phyloP scores from a whole-genome alignment of 1,284 basidiomycete species.

The Apiotrichum montevideense region DNA sequence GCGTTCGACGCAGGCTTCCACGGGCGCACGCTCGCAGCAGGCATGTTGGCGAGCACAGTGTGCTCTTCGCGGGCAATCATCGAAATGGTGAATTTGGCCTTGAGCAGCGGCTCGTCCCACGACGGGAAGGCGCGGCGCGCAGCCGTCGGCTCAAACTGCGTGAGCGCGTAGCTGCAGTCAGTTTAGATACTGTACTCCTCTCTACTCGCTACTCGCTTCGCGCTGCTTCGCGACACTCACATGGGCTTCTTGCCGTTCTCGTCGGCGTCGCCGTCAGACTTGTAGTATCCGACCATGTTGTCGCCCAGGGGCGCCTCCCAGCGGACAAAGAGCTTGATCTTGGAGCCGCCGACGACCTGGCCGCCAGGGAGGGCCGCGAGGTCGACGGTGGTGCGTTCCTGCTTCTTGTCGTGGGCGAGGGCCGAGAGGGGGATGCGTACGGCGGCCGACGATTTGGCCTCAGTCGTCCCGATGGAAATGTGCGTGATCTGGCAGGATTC shows the following conservation, averaged over 20 bases:
- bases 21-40: slow-evolving; percentile 55
- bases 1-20: slow-evolving; percentile 40
- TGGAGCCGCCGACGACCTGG: slow-evolving; percentile 56
- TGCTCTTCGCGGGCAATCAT: slow-evolving; percentile 70
- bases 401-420: slow-evolving; percentile 55
- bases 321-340: slow-evolving; percentile 52
- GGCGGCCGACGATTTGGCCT: slow-evolving; percentile 55
- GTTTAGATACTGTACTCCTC: background rate
- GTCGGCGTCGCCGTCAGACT: slow-evolving; percentile 48
- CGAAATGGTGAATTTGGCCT: slow-evolving; percentile 76
- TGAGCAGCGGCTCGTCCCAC: slow-evolving; percentile 91
- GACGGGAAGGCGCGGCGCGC: slow-evolving; percentile 73
- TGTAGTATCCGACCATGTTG: slow-evolving; percentile 56
- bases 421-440: slow-evolving; percentile 46
- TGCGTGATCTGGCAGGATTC: slow-evolving; percentile 61
- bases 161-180: slow-evolving; percentile 58
- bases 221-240: slow-evolving; percentile 19
- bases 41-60: slow-evolving; percentile 77
- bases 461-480: slow-evolving; percentile 59
- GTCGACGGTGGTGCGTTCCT: slow-evolving; percentile 60
- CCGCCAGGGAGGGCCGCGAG: slow-evolving; percentile 61
- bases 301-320: slow-evolving; percentile 58
- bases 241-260: slow-evolving; percentile 48
- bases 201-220: too few species aligned
- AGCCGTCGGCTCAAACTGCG: slow-evolving; percentile 77